These are phyloP conservation scores for Nannochloropsis salina DNA, from an alignment of 108 stramenopile genomes.

Conservation along the genomic window DNA sequence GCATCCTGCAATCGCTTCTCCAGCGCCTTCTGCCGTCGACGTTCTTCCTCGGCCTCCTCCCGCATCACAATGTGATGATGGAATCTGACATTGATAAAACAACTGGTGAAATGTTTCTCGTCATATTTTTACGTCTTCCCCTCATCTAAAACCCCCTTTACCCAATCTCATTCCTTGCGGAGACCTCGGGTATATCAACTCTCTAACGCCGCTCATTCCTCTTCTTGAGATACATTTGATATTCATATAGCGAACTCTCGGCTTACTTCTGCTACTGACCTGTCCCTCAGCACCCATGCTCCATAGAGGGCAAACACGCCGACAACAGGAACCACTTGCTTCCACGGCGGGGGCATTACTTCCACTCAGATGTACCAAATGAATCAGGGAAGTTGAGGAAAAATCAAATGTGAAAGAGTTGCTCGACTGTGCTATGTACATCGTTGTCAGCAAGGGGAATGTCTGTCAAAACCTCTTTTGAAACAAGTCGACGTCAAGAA, in stretches of 20 bases:
- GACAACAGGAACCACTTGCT: conserved; percentile 16
- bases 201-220: too few species aligned
- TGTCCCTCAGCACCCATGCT: background rate
- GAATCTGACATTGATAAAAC: background rate
- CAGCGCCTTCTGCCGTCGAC: background rate
- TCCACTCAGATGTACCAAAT: background rate
- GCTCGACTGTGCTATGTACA: too few species aligned
- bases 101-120: background rate
- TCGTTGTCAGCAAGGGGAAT: too few species aligned
- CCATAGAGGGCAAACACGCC: background rate
- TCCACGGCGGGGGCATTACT: conserved; percentile 1
- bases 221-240: too few species aligned
- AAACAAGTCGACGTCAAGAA: too few species aligned
- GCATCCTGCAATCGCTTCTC: background rate
- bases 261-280: background rate
- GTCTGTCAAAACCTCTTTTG: too few species aligned
- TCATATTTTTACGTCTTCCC: background rate
- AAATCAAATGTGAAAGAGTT: too few species aligned
- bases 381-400: too few species aligned
- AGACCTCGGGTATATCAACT: too few species aligned
- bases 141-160: background rate
- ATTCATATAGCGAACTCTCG: too few species aligned
- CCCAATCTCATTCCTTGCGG: too few species aligned
- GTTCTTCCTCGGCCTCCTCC: background rate
- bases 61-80: conserved; percentile 2